phyloP scores from a whole-genome alignment of 139 green algal genomes.

The Coccomyxa sp. region DNA sequence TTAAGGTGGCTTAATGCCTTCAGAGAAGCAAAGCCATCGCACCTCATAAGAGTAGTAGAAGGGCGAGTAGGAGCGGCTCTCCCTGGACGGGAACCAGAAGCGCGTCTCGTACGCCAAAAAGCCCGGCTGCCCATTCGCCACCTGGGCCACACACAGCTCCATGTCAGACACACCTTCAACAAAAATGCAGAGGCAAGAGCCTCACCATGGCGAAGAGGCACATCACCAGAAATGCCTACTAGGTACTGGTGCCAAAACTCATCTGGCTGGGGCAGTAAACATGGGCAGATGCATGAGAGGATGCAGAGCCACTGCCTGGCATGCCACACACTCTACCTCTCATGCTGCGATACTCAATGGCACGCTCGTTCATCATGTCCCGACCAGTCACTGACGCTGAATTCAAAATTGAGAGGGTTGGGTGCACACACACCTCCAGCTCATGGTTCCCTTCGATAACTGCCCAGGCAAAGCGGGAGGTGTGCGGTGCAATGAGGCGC shows the following conservation, averaged over 20 bases:
- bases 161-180: no score
- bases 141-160: not conserved
- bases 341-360: no score
- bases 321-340: no score
- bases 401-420: not conserved
- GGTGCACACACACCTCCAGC: slow-evolving; percentile 21
- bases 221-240: no score
- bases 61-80: slow-evolving; percentile 25
- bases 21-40: not conserved
- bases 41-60: slow-evolving; percentile 45
- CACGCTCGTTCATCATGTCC: not conserved
- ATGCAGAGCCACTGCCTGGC: no score
- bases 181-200: not conserved
- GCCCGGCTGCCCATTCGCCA: slow-evolving; percentile 14
- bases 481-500: slow-evolving; percentile 38
- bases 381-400: not conserved
- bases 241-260: no score
- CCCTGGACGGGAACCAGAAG: slow-evolving; percentile 33
- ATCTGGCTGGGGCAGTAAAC: no score
- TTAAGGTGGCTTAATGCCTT: no score
- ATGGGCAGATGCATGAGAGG: no score
- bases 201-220: not conserved
- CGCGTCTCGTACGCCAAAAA: slow-evolving; percentile 39
- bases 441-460: slow-evolving; percentile 75
- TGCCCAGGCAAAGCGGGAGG: slow-evolving; percentile 44